Evolutionary conservation across 208 protist genomes (phyloP).

Genomic region (Sergeia podlipaevii): DNA sequence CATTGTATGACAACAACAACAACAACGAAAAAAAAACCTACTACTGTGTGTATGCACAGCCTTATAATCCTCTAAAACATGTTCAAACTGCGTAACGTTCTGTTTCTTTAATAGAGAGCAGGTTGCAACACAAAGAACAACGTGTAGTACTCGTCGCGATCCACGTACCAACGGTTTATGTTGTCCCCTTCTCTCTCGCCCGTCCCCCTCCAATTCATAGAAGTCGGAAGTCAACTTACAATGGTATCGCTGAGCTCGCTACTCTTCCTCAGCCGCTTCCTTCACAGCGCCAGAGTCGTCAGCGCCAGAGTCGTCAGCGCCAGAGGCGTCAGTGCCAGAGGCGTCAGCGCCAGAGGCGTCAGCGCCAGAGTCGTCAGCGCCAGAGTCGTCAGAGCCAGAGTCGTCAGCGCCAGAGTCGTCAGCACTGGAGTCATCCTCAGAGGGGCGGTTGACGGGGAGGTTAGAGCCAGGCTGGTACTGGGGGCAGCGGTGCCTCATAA

Average conservation of each 20-base stretch:
- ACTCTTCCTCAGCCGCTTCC: slow-evolving; percentile 10
- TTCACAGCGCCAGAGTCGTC: slow-evolving; percentile 15
- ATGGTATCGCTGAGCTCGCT: background rate
- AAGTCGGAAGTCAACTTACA: too few species aligned
- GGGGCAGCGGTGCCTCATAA: slow-evolving; percentile 72
- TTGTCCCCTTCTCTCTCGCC: too few species aligned
- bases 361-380: slow-evolving; percentile 13
- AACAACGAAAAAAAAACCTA: too few species aligned
- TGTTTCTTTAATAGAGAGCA: too few species aligned
- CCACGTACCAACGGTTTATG: too few species aligned
- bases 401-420: slow-evolving; percentile 17
- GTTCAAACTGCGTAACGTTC: too few species aligned
- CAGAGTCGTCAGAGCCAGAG: slow-evolving; percentile 5
- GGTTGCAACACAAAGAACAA: too few species aligned
- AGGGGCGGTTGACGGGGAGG: slow-evolving; percentile 27
- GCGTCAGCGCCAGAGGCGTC: slow-evolving; percentile 4
- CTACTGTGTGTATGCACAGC: too few species aligned
- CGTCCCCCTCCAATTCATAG: too few species aligned
- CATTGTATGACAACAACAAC: too few species aligned
- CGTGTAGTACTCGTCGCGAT: too few species aligned
- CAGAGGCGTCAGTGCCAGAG: slow-evolving; percentile 11
- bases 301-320: slow-evolving; percentile 8
- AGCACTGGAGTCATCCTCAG: slow-evolving; percentile 14
- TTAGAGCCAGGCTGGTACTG: slow-evolving; percentile 57
- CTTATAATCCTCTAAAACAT: too few species aligned